Conservation (phyloP, 73 alveolate genomes). For the Stentor coeruleus region DNA sequence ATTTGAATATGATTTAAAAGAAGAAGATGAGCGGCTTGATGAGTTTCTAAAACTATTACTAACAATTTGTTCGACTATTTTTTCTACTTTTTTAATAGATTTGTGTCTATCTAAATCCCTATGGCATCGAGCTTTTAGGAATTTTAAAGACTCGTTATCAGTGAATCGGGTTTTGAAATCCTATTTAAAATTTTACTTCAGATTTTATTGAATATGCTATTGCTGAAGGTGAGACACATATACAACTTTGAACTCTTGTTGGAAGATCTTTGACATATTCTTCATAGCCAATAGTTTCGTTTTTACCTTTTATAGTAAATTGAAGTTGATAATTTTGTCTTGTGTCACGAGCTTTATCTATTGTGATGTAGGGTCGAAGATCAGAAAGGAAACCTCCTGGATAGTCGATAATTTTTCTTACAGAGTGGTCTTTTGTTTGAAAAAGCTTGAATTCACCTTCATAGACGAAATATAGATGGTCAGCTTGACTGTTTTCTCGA, state of each 20-base stretch:
- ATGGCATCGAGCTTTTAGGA: background rate
- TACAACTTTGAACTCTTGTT: background rate
- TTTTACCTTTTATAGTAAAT: constrained; percentile 3
- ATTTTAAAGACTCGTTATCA: background rate
- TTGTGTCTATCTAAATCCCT: background rate
- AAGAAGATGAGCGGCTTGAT: background rate
- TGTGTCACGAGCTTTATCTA: background rate
- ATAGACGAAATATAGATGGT: background rate
- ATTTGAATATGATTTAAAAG: too few relatives aligned
- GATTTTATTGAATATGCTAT: background rate
- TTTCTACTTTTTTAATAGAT: background rate
- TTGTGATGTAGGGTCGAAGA: too few relatives aligned
- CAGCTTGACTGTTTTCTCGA: background rate
- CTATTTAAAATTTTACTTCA: too few relatives aligned
- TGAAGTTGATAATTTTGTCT: background rate
- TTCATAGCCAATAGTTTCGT: background rate
- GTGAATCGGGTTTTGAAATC: background rate
- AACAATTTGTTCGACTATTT: background rate
- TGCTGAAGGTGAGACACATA: background rate
- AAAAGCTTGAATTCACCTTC: background rate
- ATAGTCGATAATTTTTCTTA: background rate
- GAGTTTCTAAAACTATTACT: background rate
- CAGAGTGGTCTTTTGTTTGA: background rate
- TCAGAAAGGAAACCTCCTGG: too few relatives aligned
- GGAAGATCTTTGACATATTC: background rate